Base-by-base conservation (phyloP, 768 basidiomycete species). In the Crepidotus variabilis region DNA sequence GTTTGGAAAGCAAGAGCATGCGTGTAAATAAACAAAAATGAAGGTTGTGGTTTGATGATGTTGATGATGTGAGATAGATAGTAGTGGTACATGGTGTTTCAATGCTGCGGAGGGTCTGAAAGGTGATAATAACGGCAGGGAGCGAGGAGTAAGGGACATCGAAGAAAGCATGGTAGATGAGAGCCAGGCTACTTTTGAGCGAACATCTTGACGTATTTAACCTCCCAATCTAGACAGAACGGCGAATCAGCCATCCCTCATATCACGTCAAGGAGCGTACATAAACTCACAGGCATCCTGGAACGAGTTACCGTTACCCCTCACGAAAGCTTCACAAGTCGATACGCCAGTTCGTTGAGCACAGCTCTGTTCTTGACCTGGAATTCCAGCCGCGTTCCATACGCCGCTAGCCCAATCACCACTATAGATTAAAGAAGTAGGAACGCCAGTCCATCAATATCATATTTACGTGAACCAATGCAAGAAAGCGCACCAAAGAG, bases 391-490 rank as follows among this genome's bases (percentile, higher is more conserved):
- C 21, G 63, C 59, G 50, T 71, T 74, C 94, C 94, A 98, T n/a
- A 83, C 87, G 47, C 73, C 74, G 49, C 86, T 84, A 10, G 94
- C 93, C 94, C 94, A 98, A 61, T 95, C 90, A 57, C 94, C 94
- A 63, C 91, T 88, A 45, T 61, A 59, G 13, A 36, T 47, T 3
- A 18, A 32, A 32, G 21, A 35, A 22, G 13, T 28, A 28, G 6
- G 21, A 45, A 2, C 34, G 21, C 43, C 43, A 43, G 47, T 23
- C 45, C 28, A 14, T 13, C 18, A 43, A 35, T 28, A 16, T 52
- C 20, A 60, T 24, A 14, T 32, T 20, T 2, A 13, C n/a, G 34
- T 56, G 18, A 58, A 9, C 21, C 21, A 14, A 23, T 24, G 32
- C 1, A 10, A 48, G 61, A 57, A 56, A 58, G 63, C 81, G 52